Base-by-base conservation (phyloP, 164 flowering plant genomes). In the Dillenia turbinata region DNA sequence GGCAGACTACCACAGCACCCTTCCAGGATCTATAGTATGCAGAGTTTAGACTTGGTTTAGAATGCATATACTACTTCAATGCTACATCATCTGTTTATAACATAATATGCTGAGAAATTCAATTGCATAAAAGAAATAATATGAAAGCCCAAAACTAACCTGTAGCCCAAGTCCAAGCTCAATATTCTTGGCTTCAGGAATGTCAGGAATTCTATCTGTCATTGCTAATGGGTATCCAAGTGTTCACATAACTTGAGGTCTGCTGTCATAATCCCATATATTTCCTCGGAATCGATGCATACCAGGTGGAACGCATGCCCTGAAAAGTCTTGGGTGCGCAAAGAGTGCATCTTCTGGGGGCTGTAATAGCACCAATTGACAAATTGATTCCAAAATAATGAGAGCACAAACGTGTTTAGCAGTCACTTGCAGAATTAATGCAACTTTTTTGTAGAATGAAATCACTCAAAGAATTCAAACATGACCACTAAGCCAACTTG, bases 81-180 rank as follows among this genome's bases (percentile, higher is more conserved):
- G 40, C 40, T 33, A 4, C 6, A 4, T 33, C 40, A 33, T 33
- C 40, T 4, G 40, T 33, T 4, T 4, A 33, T 33, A 33, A 33
- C 40, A 33, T 33, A 33, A 33, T 4, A 33, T 26, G 40, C 40
- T 26, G 40, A 26, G 5, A 26, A 26, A 26, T 26, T 3, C 40
- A 26, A 26, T 26, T 26, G 40, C 40, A 5, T 33, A 33, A 46
- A 12, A 16, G 10, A 16, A 8, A 13, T 22, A 64, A 12, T 9
- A 56, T 54, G 11, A 60, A 19, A 1, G 1, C 22, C 22, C 22
- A 19, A 19, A 63, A 24, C 47, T 17, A 76, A 93, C 98, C 97
- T 94, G 98, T 47, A 94, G 80, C 14, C 97, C 98, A 61, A 94
- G 95, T 54, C 97, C 98, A 61, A 94, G 90, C 77, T 94, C 98